These are phyloP conservation scores for Boletus pseudo-olivaceus DNA, from an alignment of 768 basidiomycete species.

Conservation along the genomic window DNA sequence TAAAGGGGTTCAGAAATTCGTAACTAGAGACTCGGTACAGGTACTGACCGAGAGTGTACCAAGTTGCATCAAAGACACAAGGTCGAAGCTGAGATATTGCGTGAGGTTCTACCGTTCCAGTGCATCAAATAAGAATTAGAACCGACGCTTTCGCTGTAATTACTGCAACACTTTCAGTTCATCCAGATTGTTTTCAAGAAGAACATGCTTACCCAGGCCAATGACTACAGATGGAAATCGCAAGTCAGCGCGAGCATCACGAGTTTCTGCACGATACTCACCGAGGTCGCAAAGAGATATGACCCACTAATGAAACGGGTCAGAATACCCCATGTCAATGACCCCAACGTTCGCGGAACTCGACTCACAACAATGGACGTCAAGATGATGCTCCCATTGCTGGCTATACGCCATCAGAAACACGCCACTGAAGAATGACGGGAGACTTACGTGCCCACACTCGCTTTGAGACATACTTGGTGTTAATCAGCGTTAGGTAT, in stretches of 20 bases:
- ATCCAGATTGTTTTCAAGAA: neutral
- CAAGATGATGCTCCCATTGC: slow-evolving; percentile 40
- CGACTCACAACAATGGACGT: slow-evolving; percentile 46
- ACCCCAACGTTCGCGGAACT: neutral
- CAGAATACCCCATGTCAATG: neutral
- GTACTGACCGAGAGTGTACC: slow-evolving; percentile 36
- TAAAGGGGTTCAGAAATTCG: slow-evolving; percentile 17
- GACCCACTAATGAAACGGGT: slow-evolving; percentile 26
- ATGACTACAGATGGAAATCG: neutral
- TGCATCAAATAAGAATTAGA: neutral
- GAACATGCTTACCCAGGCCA: slow-evolving; percentile 8
- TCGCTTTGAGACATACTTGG: slow-evolving; percentile 44
- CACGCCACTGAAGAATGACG: neutral
- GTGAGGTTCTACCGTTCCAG: neutral
- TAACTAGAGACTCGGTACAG: neutral
- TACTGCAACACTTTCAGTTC: slow-evolving; percentile 29
- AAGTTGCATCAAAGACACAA: slow-evolving; percentile 37
- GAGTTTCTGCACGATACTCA: slow-evolving; percentile 21
- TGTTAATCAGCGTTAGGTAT: neutral
- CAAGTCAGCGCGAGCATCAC: neutral
- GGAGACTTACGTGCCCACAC: slow-evolving; percentile 46
- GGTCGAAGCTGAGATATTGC: slow-evolving; percentile 33
- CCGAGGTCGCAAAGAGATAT: slow-evolving; percentile 46
- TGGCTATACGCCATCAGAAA: slow-evolving; percentile 34
- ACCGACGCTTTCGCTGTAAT: slow-evolving; percentile 53